Conservation (phyloP, 495 filamentous ascomycete species). For the Rhypophila decipiens region DNA sequence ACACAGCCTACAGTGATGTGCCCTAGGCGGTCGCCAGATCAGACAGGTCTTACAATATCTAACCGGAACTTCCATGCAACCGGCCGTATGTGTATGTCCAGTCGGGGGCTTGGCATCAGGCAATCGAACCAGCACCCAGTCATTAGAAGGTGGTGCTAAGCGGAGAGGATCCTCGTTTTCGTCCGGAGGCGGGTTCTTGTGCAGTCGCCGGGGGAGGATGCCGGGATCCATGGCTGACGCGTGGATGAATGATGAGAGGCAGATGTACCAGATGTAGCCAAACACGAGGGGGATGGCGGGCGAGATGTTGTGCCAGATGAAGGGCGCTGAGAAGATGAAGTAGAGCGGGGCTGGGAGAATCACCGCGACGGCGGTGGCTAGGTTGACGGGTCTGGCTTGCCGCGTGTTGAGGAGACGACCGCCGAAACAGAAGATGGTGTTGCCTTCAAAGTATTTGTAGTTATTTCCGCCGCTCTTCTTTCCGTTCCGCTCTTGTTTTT, state of each 20-base stretch:
- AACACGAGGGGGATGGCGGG: slow-evolving; percentile 89
- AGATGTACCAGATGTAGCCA: slow-evolving; percentile 83
- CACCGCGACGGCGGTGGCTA: slow-evolving; percentile 76
- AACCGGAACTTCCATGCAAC: slow-evolving; percentile 88
- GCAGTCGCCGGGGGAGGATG: slow-evolving; percentile 77
- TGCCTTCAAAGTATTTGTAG: slow-evolving; percentile 87
- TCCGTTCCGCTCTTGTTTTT: slow-evolving; percentile 17
- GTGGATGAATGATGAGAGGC: slow-evolving; percentile 90
- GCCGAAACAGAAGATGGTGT: slow-evolving; percentile 80
- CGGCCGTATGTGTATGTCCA: too few relatives aligned
- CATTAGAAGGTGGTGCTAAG: slow-evolving; percentile 75
- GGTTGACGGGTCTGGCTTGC: slow-evolving; percentile 82
- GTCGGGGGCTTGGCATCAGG: slow-evolving; percentile 47
- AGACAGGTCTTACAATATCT: slow-evolving; percentile 97
- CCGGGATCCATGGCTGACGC: slow-evolving; percentile 88
- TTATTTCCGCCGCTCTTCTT: slow-evolving; percentile 50
- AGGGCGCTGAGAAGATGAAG: slow-evolving; percentile 80
- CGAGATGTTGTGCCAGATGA: slow-evolving; percentile 87
- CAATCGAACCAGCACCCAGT: slow-evolving; percentile 85
- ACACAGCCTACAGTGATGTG: slow-evolving; percentile 93
- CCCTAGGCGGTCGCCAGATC: slow-evolving; percentile 91
- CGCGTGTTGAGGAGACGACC: slow-evolving; percentile 83
- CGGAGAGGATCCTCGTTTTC: slow-evolving; percentile 69
- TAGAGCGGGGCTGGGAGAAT: slow-evolving; percentile 73
- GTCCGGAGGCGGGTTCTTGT: slow-evolving; percentile 46